Conservation (phyloP, 139 green algal species). For the Penium margaritaceum region DNA sequence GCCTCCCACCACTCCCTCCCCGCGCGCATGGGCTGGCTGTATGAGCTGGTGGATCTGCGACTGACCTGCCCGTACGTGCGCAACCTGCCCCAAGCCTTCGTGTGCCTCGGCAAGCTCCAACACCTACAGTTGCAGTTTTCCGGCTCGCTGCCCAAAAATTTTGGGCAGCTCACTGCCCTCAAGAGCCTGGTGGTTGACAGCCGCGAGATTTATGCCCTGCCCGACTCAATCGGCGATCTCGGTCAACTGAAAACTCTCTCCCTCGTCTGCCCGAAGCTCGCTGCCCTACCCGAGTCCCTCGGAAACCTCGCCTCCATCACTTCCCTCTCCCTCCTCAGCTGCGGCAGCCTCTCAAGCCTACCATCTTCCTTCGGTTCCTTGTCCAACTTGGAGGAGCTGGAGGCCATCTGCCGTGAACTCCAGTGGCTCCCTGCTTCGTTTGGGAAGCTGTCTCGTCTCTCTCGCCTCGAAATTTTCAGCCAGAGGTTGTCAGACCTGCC, state of each 20-base stretch:
- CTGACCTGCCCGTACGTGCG: slow-evolving; percentile 14
- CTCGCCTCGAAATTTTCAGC: slow-evolving; percentile 4
- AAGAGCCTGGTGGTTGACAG: slow-evolving; percentile 9
- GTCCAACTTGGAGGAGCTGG: neutral
- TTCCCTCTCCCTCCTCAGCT: slow-evolving; percentile 8
- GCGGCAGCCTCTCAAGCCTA: neutral
- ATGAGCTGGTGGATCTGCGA: neutral
- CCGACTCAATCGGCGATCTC: slow-evolving; percentile 20
- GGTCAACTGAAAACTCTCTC: slow-evolving; percentile 1
- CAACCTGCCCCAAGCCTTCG: slow-evolving; percentile 1
- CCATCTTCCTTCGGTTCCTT: slow-evolving; percentile 8
- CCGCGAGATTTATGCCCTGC: slow-evolving; percentile 1
- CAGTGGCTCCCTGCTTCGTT: slow-evolving; percentile 1
- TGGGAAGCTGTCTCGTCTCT: neutral
- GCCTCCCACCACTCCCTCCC: slow-evolving; percentile 6
- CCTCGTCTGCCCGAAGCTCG: slow-evolving; percentile 8
- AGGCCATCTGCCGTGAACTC: slow-evolving; percentile 13
- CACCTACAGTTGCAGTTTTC: slow-evolving; percentile 9
- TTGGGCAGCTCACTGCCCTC: slow-evolving; percentile 8
- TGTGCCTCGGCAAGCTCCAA: neutral
- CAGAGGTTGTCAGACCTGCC: neutral
- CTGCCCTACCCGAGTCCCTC: slow-evolving; percentile 4
- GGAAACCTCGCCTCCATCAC: neutral
- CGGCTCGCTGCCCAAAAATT: slow-evolving; percentile 13
- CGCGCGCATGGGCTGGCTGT: slow-evolving; percentile 10